phyloP scores from a whole-genome alignment of 148 eudicot genomes.

The Camellia japonica region DNA sequence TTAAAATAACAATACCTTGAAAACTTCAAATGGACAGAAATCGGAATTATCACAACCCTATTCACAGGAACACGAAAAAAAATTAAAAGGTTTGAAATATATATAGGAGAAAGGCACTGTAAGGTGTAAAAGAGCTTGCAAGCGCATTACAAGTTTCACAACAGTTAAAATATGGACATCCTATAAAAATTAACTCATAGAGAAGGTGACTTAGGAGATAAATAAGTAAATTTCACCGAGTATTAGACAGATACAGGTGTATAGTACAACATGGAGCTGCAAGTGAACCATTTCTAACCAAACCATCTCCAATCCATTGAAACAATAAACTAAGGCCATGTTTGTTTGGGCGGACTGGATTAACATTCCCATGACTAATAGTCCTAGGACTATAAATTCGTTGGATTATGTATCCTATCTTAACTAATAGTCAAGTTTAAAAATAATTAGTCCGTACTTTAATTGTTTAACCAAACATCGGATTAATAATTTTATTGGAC shows the following conservation, averaged over 20 bases:
- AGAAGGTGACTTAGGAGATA: neutral
- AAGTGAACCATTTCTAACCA: neutral
- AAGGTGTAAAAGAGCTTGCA: neutral
- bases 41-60: conserved; percentile 85
- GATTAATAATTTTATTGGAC: too few species aligned
- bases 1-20: conserved; percentile 58
- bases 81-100: neutral
- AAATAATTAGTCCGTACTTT: too few species aligned
- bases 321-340: neutral
- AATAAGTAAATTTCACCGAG: neutral
- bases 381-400: too few species aligned
- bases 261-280: neutral
- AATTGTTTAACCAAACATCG: too few species aligned
- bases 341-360: too few species aligned
- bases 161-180: neutral
- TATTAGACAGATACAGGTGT: neutral
- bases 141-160: neutral
- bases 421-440: too few species aligned
- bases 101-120: neutral
- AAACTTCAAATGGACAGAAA: conserved; percentile 80
- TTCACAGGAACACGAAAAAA: conserved; percentile 12
- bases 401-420: too few species aligned
- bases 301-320: conserved; percentile 1
- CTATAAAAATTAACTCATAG: neutral
- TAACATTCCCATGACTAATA: too few species aligned